Percentiles rank a stretch among this genome's conserved stretches.
Evolutionary conservation across 306 rosid genomes (phyloP).

Genomic region (Malus sieversii): DNA sequence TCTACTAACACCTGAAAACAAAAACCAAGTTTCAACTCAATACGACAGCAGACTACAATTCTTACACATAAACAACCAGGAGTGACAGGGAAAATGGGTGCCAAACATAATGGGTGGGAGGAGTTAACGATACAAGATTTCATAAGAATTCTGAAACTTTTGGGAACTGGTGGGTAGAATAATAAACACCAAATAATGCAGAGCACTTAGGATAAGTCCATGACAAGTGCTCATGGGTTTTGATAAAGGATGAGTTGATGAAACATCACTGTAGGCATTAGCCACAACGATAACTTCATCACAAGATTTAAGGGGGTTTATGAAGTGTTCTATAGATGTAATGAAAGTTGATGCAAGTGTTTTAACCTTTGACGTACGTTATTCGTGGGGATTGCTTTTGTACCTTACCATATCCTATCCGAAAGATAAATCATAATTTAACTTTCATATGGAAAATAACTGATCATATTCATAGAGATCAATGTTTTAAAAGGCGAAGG

Average conservation of each 20-base stretch:
- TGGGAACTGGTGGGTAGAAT: neutral
- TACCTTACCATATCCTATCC: neutral
- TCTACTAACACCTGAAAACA: conserved; percentile 60
- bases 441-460: neutral
- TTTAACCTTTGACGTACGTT: neutral
- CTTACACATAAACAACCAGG: neutral
- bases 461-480: neutral
- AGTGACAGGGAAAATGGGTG: neutral
- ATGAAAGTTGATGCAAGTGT: neutral
- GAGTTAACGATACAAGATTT: neutral
- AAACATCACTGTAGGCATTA: neutral
- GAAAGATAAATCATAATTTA: too few species aligned
- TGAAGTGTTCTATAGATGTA: neutral
- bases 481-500: too few species aligned
- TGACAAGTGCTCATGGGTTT: neutral
- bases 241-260: neutral
- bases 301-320: neutral
- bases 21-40: conserved; percentile 4
- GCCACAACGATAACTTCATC: neutral
- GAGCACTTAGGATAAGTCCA: neutral
- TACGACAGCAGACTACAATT: neutral
- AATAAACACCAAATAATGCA: neutral
- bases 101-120: neutral
- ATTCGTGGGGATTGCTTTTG: neutral
- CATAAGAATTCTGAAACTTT: neutral